phyloP scores from a whole-genome alignment of 2,329 filamentous ascomycete genomes.

The Phaeophleospora eucalypticola region DNA sequence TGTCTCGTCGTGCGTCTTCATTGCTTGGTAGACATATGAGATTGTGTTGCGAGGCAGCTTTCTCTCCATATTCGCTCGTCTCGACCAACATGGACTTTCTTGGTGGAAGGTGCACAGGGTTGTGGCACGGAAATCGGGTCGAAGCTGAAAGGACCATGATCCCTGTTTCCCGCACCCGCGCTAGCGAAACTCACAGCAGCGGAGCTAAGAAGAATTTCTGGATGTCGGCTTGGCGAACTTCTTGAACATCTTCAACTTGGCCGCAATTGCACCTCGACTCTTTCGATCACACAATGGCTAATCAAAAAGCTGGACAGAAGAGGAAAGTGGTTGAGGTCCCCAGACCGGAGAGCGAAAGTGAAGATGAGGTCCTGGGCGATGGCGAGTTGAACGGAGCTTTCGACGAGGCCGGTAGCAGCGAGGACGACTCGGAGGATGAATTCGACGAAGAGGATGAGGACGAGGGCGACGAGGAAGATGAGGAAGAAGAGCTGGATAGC shows the following conservation, averaged over 20 bases:
- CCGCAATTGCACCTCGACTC: no score
- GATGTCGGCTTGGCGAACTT: neutral
- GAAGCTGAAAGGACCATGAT: neutral
- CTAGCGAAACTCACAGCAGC: neutral
- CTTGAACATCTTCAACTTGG: neutral
- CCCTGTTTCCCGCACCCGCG: neutral
- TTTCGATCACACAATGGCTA: conserved; percentile 23
- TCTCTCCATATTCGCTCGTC: no score
- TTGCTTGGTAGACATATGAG: no score
- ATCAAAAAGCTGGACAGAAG: conserved; percentile 38
- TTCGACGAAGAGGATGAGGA: conserved; percentile 23
- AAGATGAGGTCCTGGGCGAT: conserved; percentile 38
- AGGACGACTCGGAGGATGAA: conserved; percentile 32
- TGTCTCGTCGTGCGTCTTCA: neutral
- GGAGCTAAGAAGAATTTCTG: neutral
- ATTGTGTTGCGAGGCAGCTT: no score
- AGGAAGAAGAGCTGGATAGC: conserved; percentile 36
- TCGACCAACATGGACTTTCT: no score
- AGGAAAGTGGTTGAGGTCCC: conserved; percentile 40
- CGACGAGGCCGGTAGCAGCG: conserved; percentile 31
- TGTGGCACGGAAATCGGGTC: neutral
- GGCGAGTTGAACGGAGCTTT: conserved; percentile 24
- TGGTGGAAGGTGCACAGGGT: no score
- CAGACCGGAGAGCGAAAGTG: conserved; percentile 26
- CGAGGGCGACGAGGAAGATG: conserved; percentile 25